These are phyloP conservation scores for Hyaloscypha finlandica DNA, from an alignment of 495 filamentous ascomycete genomes.

Conservation along the genomic window DNA sequence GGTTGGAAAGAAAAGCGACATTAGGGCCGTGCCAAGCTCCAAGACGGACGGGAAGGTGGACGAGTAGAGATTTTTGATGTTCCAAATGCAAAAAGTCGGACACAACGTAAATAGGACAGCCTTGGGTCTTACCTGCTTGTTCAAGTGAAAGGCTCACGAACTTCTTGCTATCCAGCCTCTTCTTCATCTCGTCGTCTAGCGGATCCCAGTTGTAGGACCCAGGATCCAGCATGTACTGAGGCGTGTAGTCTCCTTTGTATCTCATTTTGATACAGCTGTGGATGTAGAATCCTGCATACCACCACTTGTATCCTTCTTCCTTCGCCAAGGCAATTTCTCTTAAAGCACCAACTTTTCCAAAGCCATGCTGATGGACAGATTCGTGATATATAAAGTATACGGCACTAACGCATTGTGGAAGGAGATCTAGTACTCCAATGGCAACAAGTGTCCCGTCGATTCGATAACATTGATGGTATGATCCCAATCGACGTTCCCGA, in stretches of 20 bases:
- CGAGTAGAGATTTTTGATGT: background rate
- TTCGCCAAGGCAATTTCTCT: conserved; percentile 78
- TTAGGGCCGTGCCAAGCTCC: no score
- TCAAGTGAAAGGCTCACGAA: conserved; percentile 70
- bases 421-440: conserved; percentile 83
- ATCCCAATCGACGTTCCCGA: conserved; percentile 66
- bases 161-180: conserved; percentile 61
- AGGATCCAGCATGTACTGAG: conserved; percentile 83
- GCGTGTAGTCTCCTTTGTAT: conserved; percentile 87
- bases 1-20: no score
- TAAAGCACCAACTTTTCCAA: conserved; percentile 88
- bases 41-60: background rate
- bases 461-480: conserved; percentile 95
- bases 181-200: conserved; percentile 65
- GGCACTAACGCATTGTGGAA: conserved; percentile 85
- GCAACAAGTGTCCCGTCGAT: conserved; percentile 88
- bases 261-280: conserved; percentile 73
- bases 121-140: conserved; percentile 22
- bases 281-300: conserved; percentile 55
- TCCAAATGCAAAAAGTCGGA: background rate
- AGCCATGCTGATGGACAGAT: conserved; percentile 73
- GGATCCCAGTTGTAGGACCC: conserved; percentile 74
- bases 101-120: background rate
- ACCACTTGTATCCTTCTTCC: conserved; percentile 68
- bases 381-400: conserved; percentile 95